Conservation (phyloP, 306 rosid genomes). For the Sphenostylis stenocarpa region DNA sequence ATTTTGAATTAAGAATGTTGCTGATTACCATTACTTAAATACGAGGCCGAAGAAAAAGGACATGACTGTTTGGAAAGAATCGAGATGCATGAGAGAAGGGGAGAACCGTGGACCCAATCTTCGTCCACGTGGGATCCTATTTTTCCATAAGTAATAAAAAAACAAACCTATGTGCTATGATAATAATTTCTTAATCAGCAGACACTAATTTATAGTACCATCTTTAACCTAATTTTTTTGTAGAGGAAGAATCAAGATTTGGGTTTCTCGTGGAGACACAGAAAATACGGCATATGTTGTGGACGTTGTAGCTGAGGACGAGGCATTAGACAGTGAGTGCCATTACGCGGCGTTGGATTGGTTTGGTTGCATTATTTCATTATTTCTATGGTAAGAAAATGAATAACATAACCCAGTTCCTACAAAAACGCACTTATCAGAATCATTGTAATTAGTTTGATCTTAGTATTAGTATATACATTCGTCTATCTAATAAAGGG, state of each 20-base stretch:
- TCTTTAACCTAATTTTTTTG: neutral
- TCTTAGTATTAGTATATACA: neutral
- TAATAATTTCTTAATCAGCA: neutral
- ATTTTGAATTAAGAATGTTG: neutral
- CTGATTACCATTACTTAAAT: neutral
- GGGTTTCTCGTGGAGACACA: slow-evolving; percentile 31
- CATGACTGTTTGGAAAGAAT: slow-evolving; percentile 1
- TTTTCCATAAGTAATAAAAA: neutral
- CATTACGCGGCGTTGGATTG: slow-evolving; percentile 17
- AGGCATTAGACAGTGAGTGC: slow-evolving; percentile 6
- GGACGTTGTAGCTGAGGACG: slow-evolving; percentile 18
- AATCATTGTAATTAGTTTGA: neutral
- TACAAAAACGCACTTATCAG: neutral
- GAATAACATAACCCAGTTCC: neutral
- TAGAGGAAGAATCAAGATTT: neutral
- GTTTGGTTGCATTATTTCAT: neutral
- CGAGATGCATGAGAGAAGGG: slow-evolving; percentile 9
- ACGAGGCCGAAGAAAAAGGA: neutral
- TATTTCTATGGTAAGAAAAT: neutral
- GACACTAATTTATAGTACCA: neutral
- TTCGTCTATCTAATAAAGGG: slow-evolving; percentile 12
- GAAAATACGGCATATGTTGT: slow-evolving; percentile 46
- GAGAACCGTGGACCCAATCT: slow-evolving; percentile 25
- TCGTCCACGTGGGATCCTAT: slow-evolving; percentile 14
- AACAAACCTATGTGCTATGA: neutral